Conservation (phyloP, 2,329 filamentous ascomycete genomes). For the Aphanoascus verrucosus region DNA sequence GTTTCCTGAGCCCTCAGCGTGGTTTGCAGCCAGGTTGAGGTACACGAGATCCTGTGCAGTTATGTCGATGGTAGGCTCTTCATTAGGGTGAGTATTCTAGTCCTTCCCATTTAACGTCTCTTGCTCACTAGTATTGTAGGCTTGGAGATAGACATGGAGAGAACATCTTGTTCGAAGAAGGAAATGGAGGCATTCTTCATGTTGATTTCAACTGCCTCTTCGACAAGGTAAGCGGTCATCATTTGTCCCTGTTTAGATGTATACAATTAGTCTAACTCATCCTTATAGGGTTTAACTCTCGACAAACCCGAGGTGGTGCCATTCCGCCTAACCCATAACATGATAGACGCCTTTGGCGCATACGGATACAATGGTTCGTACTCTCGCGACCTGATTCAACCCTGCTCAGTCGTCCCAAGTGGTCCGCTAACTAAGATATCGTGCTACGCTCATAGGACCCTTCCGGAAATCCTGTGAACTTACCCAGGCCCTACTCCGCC, state of each 20-base stretch:
- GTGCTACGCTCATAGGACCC: slow-evolving; percentile 43
- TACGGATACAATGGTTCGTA: slow-evolving; percentile 67
- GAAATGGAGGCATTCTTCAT: slow-evolving; percentile 86
- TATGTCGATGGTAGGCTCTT: slow-evolving; percentile 98
- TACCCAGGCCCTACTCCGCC: slow-evolving; percentile 69
- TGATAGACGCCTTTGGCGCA: slow-evolving; percentile 93
- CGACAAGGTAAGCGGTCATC: slow-evolving; percentile 52
- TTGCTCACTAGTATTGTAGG: slow-evolving; percentile 27
- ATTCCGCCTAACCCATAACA: slow-evolving; percentile 95
- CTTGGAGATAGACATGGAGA: slow-evolving; percentile 93
- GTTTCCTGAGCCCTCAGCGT: slow-evolving; percentile 83
- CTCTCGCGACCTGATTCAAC: not conserved
- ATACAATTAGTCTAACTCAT: not conserved
- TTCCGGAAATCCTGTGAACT: slow-evolving; percentile 87
- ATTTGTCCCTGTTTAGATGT: not conserved
- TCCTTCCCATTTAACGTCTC: not conserved
- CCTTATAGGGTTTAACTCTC: slow-evolving; percentile 64
- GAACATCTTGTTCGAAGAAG: slow-evolving; percentile 90
- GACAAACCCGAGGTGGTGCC: slow-evolving; percentile 89
- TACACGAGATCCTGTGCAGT: slow-evolving; percentile 93
- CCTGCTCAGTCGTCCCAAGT: not conserved
- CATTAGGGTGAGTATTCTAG: slow-evolving; percentile 50
- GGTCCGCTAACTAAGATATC: not conserved
- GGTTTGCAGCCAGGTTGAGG: slow-evolving; percentile 77
- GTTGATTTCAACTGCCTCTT: slow-evolving; percentile 99